phyloP scores from a whole-genome alignment of 2,329 filamentous ascomycete species.

The Ophiocordyceps camponoti-saundersi region DNA sequence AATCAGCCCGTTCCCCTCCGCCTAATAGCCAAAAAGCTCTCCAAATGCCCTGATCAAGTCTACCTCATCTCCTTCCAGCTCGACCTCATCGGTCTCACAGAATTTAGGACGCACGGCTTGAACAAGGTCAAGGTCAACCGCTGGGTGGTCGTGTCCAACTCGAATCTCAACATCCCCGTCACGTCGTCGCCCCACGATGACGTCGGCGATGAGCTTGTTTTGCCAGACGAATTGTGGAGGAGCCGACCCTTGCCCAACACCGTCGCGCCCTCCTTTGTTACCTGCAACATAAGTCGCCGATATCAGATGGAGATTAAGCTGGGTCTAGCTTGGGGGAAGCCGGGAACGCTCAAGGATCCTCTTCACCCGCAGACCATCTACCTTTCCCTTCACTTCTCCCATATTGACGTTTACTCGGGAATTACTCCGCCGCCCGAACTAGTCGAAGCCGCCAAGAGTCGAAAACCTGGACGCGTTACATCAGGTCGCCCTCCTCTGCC shows the following conservation, averaged over 20 bases:
- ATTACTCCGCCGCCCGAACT: slow-evolving; percentile 67
- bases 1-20: slow-evolving; percentile 72
- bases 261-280: slow-evolving; percentile 70
- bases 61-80: slow-evolving; percentile 69
- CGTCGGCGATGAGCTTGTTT: slow-evolving; percentile 47
- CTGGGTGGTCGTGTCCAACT: slow-evolving; percentile 59
- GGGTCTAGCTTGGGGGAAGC: slow-evolving; percentile 57
- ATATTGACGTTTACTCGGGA: slow-evolving; percentile 69
- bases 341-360: slow-evolving; percentile 15
- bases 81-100: slow-evolving; percentile 63
- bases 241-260: slow-evolving; percentile 61
- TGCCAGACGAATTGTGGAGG: slow-evolving; percentile 61
- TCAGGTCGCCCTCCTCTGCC: slow-evolving; percentile 14
- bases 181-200: slow-evolving; percentile 36
- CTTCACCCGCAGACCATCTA: slow-evolving; percentile 50
- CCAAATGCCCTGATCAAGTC: slow-evolving; percentile 49
- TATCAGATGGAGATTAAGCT: slow-evolving; percentile 77
- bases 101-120: slow-evolving; percentile 63
- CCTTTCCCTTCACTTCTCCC: slow-evolving; percentile 59
- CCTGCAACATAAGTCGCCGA: slow-evolving; percentile 68
- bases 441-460: slow-evolving; percentile 36
- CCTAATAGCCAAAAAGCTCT: slow-evolving; percentile 62
- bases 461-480: slow-evolving; percentile 21
- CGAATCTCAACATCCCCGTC: slow-evolving; percentile 56
- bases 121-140: slow-evolving; percentile 50